Percentiles rank a stretch among this genome's conserved stretches.
These are phyloP conservation scores for Tolypocladium capitatum DNA, from an alignment of 2,329 filamentous ascomycete species.

Conservation along the genomic window DNA sequence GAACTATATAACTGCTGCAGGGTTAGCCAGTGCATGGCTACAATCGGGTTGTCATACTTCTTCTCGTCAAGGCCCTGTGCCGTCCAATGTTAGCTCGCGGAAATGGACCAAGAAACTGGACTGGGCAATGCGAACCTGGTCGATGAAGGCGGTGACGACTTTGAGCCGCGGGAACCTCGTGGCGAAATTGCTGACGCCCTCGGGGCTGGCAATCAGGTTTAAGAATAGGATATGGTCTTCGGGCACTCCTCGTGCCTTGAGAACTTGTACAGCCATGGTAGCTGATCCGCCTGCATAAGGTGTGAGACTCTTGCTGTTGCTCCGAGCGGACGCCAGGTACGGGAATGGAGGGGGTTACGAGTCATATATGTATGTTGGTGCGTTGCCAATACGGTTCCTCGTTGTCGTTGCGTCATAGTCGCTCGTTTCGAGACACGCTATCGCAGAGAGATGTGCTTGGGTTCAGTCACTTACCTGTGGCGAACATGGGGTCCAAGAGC, in stretches of 20 bases:
- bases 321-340: neutral
- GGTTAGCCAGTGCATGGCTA: slow-evolving; percentile 18
- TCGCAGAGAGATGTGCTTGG: neutral
- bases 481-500: slow-evolving; percentile 96
- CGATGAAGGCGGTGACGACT: slow-evolving; percentile 91
- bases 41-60: slow-evolving; percentile 49
- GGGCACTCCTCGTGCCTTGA: slow-evolving; percentile 80
- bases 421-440: neutral
- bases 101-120: neutral
- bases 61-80: slow-evolving; percentile 77
- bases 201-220: slow-evolving; percentile 93
- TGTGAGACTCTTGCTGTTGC: slow-evolving; percentile 1
- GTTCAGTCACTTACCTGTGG: slow-evolving; percentile 53
- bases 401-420: neutral
- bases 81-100: neutral
- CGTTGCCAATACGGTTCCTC: neutral
- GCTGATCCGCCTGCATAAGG: slow-evolving; percentile 67
- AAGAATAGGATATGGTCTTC: slow-evolving; percentile 93
- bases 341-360: neutral
- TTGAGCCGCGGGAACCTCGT: slow-evolving; percentile 77
- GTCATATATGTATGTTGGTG: neutral
- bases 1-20: slow-evolving; percentile 70
- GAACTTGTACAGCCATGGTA: slow-evolving; percentile 89
- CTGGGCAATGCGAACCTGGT: slow-evolving; percentile 40
- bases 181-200: slow-evolving; percentile 81